These are phyloP conservation scores for Dalechampia spathulata DNA, from an alignment of 441 rosid genomes.

Conservation along the genomic window DNA sequence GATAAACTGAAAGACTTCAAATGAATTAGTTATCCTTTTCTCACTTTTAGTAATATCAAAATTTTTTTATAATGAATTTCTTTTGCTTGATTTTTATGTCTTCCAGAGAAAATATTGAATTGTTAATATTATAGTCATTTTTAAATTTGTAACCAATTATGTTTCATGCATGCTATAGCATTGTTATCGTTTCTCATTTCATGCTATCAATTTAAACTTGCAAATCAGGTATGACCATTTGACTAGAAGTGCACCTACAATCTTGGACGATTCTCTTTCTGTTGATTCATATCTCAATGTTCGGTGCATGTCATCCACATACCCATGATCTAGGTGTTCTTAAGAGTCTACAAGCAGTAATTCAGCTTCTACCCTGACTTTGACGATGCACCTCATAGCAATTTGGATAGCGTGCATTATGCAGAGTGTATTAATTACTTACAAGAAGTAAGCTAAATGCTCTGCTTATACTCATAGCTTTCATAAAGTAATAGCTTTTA, in stretches of 20 bases:
- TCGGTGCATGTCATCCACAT: conserved; percentile 92
- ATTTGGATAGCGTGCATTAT: conserved; percentile 74
- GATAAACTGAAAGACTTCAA: background rate
- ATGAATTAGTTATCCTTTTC: background rate
- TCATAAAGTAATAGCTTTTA: conserved; percentile 2
- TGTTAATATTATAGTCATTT: background rate
- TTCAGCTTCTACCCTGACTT: conserved; percentile 40
- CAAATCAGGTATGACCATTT: conserved; percentile 89
- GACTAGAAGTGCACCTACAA: conserved; percentile 98
- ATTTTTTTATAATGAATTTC: background rate
- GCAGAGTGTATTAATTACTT: conserved; percentile 75
- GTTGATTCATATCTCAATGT: conserved; percentile 98
- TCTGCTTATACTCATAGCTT: conserved; percentile 1
- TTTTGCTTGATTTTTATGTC: background rate
- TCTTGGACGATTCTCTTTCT: conserved; percentile 97
- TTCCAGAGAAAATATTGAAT: background rate
- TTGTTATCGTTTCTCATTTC: too few relatives aligned
- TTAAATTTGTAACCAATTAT: too few relatives aligned
- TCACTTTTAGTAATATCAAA: background rate
- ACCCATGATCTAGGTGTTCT: conserved; percentile 81
- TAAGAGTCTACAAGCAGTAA: conserved; percentile 51
- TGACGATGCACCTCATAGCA: conserved; percentile 91
- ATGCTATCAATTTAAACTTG: conserved; percentile 6
- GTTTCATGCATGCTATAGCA: too few relatives aligned
- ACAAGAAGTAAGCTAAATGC: conserved; percentile 68